Base-by-base conservation (phyloP, 768 basidiomycete species). In the Tulasnella sp. region DNA sequence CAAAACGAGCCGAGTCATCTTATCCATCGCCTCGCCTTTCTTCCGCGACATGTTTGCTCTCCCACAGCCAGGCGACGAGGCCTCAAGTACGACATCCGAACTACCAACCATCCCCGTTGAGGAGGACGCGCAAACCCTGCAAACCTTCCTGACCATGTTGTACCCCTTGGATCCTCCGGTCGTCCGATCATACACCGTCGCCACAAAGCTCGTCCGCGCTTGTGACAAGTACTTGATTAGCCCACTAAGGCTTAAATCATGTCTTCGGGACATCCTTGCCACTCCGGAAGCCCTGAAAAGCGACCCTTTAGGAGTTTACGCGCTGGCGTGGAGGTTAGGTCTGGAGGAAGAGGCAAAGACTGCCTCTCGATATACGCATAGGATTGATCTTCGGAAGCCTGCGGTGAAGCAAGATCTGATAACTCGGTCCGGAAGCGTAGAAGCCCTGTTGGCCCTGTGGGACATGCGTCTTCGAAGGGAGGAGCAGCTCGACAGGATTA, bases 11-110 rank as follows among this genome's bases (percentile, higher is more conserved):
- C 73, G 67, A 32, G 9, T 26, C n/a, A 42, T 79, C 20, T 55
- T 79, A 23, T 69, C 61, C 0, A 37, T 79, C 39, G 78, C 70
- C 13, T 79, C 78, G 2, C 73, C 70, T 1, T 74, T 79, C 73
- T 79, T 74, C n/a, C 78, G 78, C 18, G 78, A 74, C 51, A 74
- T 79, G 73, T 79, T 79, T 57, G 46, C 57, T 23, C 78, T 74
- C 55, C 11, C 78, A 18, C 73, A 75, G n/a, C 67, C 57, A 29
- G 42, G 18, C 20, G 18, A 11, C 5, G 70, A 39, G 5, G 39
- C 71, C 7, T 32, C 74, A 48, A 20, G 11, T 46, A 16, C 23
- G 16, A 29, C 71, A 26, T 15, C 29, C 16, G 32, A 40, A 0
- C 13, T 46, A 29, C 44, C 71, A 13, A 32, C 20, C 20, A 72